Evolutionary conservation across 2,329 filamentous ascomycete genomes (phyloP).

Genomic region (Hypomyces rosellus): DNA sequence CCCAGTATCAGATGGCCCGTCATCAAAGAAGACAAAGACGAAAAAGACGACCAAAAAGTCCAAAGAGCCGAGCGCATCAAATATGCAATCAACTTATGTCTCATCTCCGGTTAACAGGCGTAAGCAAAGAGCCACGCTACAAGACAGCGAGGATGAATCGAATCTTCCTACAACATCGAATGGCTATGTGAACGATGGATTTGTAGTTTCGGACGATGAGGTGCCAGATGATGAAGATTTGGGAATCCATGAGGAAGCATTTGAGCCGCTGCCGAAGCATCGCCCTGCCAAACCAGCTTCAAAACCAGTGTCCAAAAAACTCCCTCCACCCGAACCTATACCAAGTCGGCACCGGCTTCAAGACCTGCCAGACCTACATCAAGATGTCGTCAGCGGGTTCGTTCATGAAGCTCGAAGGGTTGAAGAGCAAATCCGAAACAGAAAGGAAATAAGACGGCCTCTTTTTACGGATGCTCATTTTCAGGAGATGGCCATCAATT

Average conservation of each 20-base stretch:
- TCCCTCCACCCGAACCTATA: conserved; percentile 48
- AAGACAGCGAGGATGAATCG: conserved; percentile 27
- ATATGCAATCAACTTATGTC: conserved; percentile 40
- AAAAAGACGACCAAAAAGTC: conserved; percentile 30
- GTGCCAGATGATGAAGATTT: conserved; percentile 27
- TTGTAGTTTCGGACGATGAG: conserved; percentile 39
- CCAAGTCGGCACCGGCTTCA: conserved; percentile 48
- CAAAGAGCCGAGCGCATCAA: conserved; percentile 31
- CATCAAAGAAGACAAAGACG: conserved; percentile 23
- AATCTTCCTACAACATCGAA: conserved; percentile 36
- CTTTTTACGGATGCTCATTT: conserved; percentile 65
- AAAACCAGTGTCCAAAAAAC: conserved; percentile 21
- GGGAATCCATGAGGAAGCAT: conserved; percentile 39
- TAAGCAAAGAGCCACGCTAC: conserved; percentile 19
- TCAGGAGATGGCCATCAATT: conserved; percentile 65
- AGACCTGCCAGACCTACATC: conserved; percentile 53
- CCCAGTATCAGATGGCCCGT: conserved; percentile 29
- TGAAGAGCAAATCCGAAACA: conserved; percentile 56
- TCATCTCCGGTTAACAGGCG: conserved; percentile 45
- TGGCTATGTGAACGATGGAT: conserved; percentile 44
- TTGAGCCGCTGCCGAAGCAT: conserved; percentile 36
- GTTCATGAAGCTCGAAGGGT: conserved; percentile 53
- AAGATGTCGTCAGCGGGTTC: conserved; percentile 59
- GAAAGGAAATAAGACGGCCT: conserved; percentile 48
- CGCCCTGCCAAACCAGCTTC: conserved; percentile 30